phyloP scores from a whole-genome alignment of 306 rosid genomes.

The Trifolium dubium region DNA sequence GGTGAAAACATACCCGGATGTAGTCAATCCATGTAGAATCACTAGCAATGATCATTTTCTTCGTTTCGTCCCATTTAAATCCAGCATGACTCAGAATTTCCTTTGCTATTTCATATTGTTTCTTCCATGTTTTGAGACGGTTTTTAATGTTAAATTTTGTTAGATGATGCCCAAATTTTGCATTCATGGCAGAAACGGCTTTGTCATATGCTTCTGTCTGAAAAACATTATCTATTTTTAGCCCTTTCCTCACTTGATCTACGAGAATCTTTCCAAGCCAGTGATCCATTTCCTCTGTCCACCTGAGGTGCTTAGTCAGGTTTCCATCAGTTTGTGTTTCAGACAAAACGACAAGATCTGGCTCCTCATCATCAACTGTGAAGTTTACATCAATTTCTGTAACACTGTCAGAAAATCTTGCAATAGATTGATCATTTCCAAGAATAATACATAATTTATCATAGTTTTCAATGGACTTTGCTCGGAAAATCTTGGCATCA shows the following conservation, averaged over 20 bases:
- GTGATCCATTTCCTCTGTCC: conserved; percentile 65
- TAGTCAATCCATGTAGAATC: conserved; percentile 59
- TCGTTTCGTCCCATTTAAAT: conserved; percentile 62
- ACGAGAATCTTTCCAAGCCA: conserved; percentile 60
- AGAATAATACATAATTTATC: conserved; percentile 56
- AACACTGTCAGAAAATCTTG: conserved; percentile 48
- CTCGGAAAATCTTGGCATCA: conserved; percentile 55
- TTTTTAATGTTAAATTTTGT: conserved; percentile 56
- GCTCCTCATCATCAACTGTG: conserved; percentile 47
- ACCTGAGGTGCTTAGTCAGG: conserved; percentile 51
- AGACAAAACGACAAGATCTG: conserved; percentile 43
- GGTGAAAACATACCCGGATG: conserved; percentile 51
- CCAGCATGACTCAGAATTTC: conserved; percentile 55
- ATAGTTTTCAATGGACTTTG: conserved; percentile 51
- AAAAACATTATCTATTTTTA: conserved; percentile 54
- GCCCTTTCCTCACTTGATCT: conserved; percentile 60
- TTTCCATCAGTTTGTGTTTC: conserved; percentile 49
- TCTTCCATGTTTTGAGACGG: conserved; percentile 65
- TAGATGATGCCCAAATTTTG: conserved; percentile 52
- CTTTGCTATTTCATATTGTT: conserved; percentile 51
- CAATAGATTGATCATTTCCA: conserved; percentile 51
- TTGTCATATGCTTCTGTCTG: conserved; percentile 54
- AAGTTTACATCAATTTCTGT: conserved; percentile 49
- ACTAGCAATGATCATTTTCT: conserved; percentile 54
- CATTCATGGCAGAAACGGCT: conserved; percentile 51